Evolutionary conservation across 2,329 filamentous ascomycete genomes (phyloP), one percentile per base, ranked within the genome.

Genomic region (Botrytis tulipae): DNA sequence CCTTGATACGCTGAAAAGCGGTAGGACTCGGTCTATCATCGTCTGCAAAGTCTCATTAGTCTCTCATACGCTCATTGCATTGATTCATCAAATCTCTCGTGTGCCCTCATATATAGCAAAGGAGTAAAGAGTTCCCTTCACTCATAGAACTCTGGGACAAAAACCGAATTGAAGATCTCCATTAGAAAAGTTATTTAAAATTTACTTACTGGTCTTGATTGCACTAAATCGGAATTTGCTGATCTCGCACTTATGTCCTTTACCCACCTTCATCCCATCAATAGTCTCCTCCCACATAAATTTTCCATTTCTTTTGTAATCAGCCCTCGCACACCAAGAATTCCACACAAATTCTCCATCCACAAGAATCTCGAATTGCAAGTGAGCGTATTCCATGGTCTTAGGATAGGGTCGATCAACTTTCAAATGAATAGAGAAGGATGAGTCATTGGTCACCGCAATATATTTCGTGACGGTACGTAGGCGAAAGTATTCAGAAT

Each of bases 221-320:
- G 22, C 35, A 18, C 29, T 67, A 29, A 73, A 73, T 6, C n/a
- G 68, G 37, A 79, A 77, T 0, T 62, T 67, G n/a, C 66, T 75
- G 10, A 61, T 14, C 25, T 37, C 74, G 9, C 62, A 75, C 2
- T 42, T 48, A 10, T 16, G 18, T 4, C 73, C 73, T 42, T 74
- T 74, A 3, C 69, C 73, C 22, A 66, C 59, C n/a, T 72, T 74
- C 37, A 73, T n/a, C 3, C 76, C 76, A 8, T 57, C 20, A 4
- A 75, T 18, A 2, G 57, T 46, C 1, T 75, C 72, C 20, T 69
- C 63, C 76, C 75, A 78, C 0, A 25, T 35, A 14, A 44, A 44
- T 18, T 42, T 68, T 29, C 62, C 69, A 35, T 74, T 62, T 8
- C 69, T 10, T 5, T 72, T 61, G 14, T 75, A 76, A 18, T 20